Evolutionary conservation across 495 filamentous ascomycete species (phyloP).

Genomic region (Schizothecium vesticola): DNA sequence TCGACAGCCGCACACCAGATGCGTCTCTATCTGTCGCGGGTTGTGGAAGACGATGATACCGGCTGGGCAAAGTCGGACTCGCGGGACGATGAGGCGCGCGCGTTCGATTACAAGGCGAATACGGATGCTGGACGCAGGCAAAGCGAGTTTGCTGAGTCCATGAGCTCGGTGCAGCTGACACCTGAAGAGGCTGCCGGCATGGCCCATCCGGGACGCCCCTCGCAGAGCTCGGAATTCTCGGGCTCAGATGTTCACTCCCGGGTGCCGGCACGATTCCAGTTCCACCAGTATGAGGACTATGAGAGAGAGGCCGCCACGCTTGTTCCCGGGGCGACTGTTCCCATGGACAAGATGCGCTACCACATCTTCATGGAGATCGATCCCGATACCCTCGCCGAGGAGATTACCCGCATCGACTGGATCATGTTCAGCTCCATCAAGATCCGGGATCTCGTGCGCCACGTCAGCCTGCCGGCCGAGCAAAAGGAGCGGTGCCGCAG

Average conservation of each 20-base stretch:
- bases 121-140: constrained; percentile 21
- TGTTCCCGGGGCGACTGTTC: constrained; percentile 52
- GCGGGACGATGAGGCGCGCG: constrained; percentile 41
- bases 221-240: constrained; percentile 40
- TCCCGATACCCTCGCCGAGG: constrained; percentile 78
- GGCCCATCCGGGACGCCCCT: constrained; percentile 36
- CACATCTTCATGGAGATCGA: constrained; percentile 73
- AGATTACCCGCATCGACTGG: constrained; percentile 95
- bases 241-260: constrained; percentile 28
- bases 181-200: constrained; percentile 28
- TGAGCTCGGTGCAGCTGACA: constrained; percentile 38
- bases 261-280: constrained; percentile 39
- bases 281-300: constrained; percentile 63
- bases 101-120: constrained; percentile 12
- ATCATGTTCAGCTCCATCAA: constrained; percentile 93
- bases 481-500: constrained; percentile 72
- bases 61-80: constrained; percentile 69
- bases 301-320: constrained; percentile 65
- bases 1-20: constrained; percentile 81
- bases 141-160: constrained; percentile 35
- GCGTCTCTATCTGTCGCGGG: constrained; percentile 55
- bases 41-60: constrained; percentile 73
- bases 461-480: constrained; percentile 70
- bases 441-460: constrained; percentile 87
- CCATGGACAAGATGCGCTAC: constrained; percentile 74